Evolutionary conservation across 768 basidiomycete genomes (phyloP).

Genomic region (Tremella mesenterica): DNA sequence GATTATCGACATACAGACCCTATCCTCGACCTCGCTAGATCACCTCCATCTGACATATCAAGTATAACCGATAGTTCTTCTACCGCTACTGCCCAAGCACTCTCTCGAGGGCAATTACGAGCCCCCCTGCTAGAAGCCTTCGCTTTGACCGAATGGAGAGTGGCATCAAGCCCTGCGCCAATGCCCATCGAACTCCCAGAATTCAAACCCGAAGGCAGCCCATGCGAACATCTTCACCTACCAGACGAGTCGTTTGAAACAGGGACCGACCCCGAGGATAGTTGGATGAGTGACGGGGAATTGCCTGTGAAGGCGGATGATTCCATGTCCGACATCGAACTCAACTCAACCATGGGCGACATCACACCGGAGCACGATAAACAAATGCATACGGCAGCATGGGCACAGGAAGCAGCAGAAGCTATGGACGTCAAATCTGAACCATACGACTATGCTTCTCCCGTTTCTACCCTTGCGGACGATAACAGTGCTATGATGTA

Average conservation of each 20-base stretch:
- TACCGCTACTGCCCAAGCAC: slow-evolving; percentile 8
- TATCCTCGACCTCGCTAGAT: slow-evolving; percentile 7
- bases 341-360: slow-evolving; percentile 23
- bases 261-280: slow-evolving; percentile 11
- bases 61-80: slow-evolving; percentile 8
- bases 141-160: slow-evolving; percentile 14
- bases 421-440: slow-evolving; percentile 25
- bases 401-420: slow-evolving; percentile 28
- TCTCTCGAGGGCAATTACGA: neutral
- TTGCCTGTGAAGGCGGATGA: slow-evolving; percentile 33
- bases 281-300: slow-evolving; percentile 30
- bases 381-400: slow-evolving; percentile 24
- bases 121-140: neutral
- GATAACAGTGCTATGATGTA: slow-evolving; percentile 10
- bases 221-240: slow-evolving; percentile 24
- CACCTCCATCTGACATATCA: slow-evolving; percentile 14
- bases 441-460: slow-evolving; percentile 32
- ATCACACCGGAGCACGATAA: slow-evolving; percentile 31
- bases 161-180: slow-evolving; percentile 21
- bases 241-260: slow-evolving; percentile 18
- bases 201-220: slow-evolving; percentile 17
- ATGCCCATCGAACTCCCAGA: slow-evolving; percentile 14
- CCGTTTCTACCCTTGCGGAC: slow-evolving; percentile 14
- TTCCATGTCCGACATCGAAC: slow-evolving; percentile 23
- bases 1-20: slow-evolving; percentile 6